Evolutionary conservation across 148 eudicot species (phyloP).

Genomic region (Tetragonia tetragonoides): DNA sequence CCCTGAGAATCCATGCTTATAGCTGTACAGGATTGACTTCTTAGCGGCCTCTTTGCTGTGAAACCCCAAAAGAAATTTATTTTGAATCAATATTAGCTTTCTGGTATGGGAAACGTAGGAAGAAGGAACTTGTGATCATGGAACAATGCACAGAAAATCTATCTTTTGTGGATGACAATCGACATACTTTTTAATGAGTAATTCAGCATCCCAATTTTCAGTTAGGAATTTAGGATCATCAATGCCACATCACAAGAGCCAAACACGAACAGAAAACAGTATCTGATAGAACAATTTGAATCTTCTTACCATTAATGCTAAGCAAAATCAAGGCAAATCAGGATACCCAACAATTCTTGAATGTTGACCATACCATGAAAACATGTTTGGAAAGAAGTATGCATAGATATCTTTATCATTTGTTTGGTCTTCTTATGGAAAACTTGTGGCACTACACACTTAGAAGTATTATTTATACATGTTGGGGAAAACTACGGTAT

Average conservation of each 20-base stretch:
- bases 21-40: slow-evolving; percentile 48
- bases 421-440: neutral
- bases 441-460: neutral
- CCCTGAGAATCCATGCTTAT: slow-evolving; percentile 59
- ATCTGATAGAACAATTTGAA: neutral
- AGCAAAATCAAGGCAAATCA: neutral
- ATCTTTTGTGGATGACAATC: neutral
- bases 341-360: neutral
- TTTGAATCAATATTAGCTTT: neutral
- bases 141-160: neutral
- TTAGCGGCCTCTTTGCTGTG: slow-evolving; percentile 43
- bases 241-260: neutral
- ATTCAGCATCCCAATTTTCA: too few relatives aligned
- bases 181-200: too few relatives aligned
- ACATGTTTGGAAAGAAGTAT: neutral
- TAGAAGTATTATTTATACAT: neutral
- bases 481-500: too few relatives aligned
- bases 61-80: slow-evolving; percentile 5
- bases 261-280: neutral
- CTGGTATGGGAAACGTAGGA: neutral
- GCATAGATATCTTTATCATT: neutral
- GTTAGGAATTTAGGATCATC: neutral
- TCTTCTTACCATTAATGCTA: too few relatives aligned
- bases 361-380: neutral
- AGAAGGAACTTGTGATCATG: neutral